Conservation (phyloP, 306 rosid species). For the Argentina anserina region DNA sequence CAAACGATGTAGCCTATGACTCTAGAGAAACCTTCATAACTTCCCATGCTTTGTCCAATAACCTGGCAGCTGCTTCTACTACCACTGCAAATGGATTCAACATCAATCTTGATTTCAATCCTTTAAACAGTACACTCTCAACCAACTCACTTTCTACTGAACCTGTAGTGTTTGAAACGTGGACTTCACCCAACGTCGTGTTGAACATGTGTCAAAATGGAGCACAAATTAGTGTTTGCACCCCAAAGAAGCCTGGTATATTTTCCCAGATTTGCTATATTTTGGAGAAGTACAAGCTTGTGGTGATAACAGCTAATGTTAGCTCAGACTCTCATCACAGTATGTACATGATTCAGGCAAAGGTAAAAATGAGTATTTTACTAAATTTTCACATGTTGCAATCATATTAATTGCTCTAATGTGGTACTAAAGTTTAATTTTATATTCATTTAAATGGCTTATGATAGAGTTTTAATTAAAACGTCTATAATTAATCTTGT, state of each 20-base stretch:
- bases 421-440: no score
- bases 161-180: conserved; percentile 39
- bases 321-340: conserved; percentile 25
- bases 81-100: conserved; percentile 13
- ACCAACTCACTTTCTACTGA: not conserved
- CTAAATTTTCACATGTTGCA: not conserved
- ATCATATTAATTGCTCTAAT: not conserved
- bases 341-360: conserved; percentile 49
- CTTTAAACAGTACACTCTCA: conserved; percentile 1
- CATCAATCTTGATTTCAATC: not conserved
- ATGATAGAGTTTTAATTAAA: no score
- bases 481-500: no score
- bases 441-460: no score
- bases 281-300: conserved; percentile 48
- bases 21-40: conserved; percentile 40
- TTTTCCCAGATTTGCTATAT: conserved; percentile 45
- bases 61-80: conserved; percentile 9
- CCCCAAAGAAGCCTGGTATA: conserved; percentile 39
- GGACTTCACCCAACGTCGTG: conserved; percentile 48
- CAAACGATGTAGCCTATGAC: conserved; percentile 17
- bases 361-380: not conserved
- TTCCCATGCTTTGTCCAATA: conserved; percentile 29
- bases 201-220: conserved; percentile 45
- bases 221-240: conserved; percentile 63
- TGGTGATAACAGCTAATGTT: conserved; percentile 46